Percentiles rank a stretch among this genome's conserved stretches.
Evolutionary conservation across 1,284 basidiomycete genomes (phyloP).

Genomic region (Jaminaea rosea): DNA sequence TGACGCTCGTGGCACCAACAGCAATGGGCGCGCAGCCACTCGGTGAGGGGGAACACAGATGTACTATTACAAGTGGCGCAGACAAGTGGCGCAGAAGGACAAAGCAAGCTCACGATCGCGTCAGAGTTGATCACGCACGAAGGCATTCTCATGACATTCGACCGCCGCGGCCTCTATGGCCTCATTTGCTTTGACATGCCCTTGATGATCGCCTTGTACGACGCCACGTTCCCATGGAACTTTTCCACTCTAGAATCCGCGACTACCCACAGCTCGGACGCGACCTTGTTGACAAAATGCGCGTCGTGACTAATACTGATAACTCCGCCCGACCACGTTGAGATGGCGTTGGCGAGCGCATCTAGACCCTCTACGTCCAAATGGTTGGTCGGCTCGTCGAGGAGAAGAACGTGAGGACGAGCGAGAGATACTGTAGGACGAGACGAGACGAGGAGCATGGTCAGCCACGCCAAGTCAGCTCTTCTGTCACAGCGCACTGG

Average conservation of each 20-base stretch:
- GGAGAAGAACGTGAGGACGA: slow-evolving; percentile 85
- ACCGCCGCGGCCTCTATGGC: too few relatives aligned
- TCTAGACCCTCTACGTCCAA: slow-evolving; percentile 84
- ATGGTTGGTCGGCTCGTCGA: slow-evolving; percentile 98
- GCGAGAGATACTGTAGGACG: slow-evolving; percentile 80
- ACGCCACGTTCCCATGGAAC: slow-evolving; percentile 80
- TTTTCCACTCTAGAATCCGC: slow-evolving; percentile 66
- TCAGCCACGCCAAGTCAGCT: too few relatives aligned
- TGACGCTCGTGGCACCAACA: too few relatives aligned
- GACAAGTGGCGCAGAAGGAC: too few relatives aligned
- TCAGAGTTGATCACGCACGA: too few relatives aligned
- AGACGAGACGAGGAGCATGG: too few relatives aligned
- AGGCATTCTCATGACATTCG: too few relatives aligned
- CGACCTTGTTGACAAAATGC: slow-evolving; percentile 37
- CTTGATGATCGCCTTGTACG: slow-evolving; percentile 66
- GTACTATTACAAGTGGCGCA: too few relatives aligned
- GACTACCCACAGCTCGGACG: slow-evolving; percentile 57
- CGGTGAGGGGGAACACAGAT: too few relatives aligned
- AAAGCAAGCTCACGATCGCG: too few relatives aligned
- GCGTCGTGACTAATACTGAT: slow-evolving; percentile 43
- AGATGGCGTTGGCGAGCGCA: slow-evolving; percentile 79
- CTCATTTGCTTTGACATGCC: slow-evolving; percentile 29
- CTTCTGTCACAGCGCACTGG: too few relatives aligned
- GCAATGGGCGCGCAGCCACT: too few relatives aligned
- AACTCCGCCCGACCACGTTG: slow-evolving; percentile 85